Percentiles rank a stretch among this genome's conserved stretches.
phyloP scores from a whole-genome alignment of 352 stramenopile genomes.

The Nothophytophthora sp. region DNA sequence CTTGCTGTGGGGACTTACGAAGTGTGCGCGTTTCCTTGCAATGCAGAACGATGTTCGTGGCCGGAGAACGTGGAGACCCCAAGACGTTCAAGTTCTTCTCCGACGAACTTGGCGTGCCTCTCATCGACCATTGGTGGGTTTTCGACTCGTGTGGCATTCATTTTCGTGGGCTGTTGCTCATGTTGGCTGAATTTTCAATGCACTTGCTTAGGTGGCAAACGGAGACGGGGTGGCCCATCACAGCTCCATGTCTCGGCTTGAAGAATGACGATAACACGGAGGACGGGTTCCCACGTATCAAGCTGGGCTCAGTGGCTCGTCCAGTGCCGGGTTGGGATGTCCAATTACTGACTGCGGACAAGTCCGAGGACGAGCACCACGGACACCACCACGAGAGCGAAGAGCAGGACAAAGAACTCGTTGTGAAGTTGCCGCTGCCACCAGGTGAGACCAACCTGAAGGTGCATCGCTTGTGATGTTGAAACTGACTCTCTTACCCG shows the following conservation, averaged over 20 bases:
- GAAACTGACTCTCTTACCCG: neutral
- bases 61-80: conserved; percentile 86
- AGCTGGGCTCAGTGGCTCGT: conserved; percentile 59
- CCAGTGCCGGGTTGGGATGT: conserved; percentile 87
- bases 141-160: too few species aligned
- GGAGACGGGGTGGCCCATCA: conserved; percentile 87
- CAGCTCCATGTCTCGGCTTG: conserved; percentile 71
- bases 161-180: too few species aligned
- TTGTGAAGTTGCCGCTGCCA: conserved; percentile 84
- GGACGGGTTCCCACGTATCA: conserved; percentile 47
- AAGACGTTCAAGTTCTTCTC: conserved; percentile 87
- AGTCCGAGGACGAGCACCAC: conserved; percentile 39
- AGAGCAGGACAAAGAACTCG: conserved; percentile 63
- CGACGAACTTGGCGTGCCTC: conserved; percentile 49
- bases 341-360: conserved; percentile 63
- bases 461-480: neutral
- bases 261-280: conserved; percentile 45
- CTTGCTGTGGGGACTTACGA: too few species aligned
- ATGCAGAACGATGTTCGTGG: conserved; percentile 78
- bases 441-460: conserved; percentile 43
- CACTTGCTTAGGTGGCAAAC: conserved; percentile 84
- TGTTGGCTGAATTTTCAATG: too few species aligned
- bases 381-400: conserved; percentile 52
- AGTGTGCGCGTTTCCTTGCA: too few species aligned
- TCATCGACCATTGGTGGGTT: conserved; percentile 84